A percentile compares a stretch with the other conserved stretches of the same genome.
phyloP scores from a whole-genome alignment of 371 early-diverging fungal species.

The Circinella minor region DNA sequence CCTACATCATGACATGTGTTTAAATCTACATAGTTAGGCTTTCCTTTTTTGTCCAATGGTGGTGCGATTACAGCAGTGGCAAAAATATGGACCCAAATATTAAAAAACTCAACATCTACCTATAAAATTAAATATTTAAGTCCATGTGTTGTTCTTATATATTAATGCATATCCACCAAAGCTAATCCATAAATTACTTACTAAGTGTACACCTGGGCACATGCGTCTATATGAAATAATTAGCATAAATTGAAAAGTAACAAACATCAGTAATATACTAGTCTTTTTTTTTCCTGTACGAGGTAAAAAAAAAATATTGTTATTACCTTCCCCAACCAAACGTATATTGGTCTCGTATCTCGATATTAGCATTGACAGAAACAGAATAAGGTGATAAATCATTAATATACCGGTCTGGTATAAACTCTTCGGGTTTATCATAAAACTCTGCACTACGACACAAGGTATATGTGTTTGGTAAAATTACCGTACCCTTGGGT shows the following conservation, averaged over 20 bases:
- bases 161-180: no score
- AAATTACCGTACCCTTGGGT: constrained; percentile 12
- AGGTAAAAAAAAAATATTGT: no score
- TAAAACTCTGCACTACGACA: constrained; percentile 5
- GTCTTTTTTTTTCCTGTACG: no score
- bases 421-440: constrained; percentile 12
- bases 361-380: constrained; percentile 9
- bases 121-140: not conserved
- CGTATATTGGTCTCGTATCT: constrained; percentile 13
- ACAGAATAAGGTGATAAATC: constrained; percentile 7
- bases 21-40: no score
- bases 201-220: no score
- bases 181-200: no score
- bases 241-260: no score
- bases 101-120: constrained; percentile 4
- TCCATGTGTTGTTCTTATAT: no score
- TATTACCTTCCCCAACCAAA: constrained; percentile 19
- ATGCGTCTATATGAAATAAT: no score
- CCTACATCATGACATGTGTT: no score
- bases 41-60: not conserved
- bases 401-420: constrained; percentile 19
- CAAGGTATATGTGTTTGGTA: constrained; percentile 11
- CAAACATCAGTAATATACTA: no score
- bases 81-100: constrained; percentile 8
- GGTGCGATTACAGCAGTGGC: constrained; percentile 1